phyloP scores from a whole-genome alignment of 1,284 basidiomycete genomes.

The Chalciporus sp. region DNA sequence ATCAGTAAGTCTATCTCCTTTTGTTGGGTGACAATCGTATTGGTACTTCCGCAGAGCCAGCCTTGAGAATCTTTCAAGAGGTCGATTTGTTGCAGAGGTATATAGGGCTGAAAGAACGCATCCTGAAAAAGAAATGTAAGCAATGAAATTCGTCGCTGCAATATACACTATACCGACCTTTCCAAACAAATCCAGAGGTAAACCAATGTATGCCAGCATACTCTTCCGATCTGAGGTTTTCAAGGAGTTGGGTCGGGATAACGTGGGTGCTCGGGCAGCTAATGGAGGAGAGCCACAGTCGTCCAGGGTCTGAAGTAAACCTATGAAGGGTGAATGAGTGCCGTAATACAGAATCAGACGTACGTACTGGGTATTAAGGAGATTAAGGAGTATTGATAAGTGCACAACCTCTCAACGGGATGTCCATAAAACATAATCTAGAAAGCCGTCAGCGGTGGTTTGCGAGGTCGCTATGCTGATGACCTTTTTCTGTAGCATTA shows the following conservation, averaged over 20 bases:
- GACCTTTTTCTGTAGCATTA: slow-evolving; percentile 91
- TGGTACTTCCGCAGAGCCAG: slow-evolving; percentile 94
- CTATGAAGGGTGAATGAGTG: slow-evolving; percentile 35
- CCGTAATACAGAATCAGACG: neutral
- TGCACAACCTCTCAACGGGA: slow-evolving; percentile 95
- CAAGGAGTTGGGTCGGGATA: slow-evolving; percentile 78
- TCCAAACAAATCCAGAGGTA: slow-evolving; percentile 88
- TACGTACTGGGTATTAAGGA: slow-evolving; percentile 76
- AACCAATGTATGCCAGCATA: slow-evolving; percentile 88
- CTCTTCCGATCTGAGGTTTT: slow-evolving; percentile 90
- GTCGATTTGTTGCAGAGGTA: slow-evolving; percentile 95
- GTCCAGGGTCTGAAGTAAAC: slow-evolving; percentile 84
- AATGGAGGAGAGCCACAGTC: slow-evolving; percentile 92
- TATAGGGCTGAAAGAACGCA: slow-evolving; percentile 97
- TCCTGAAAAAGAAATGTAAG: slow-evolving; percentile 48
- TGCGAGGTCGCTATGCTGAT: slow-evolving; percentile 10
- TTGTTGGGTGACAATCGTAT: slow-evolving; percentile 94
- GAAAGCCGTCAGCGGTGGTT: slow-evolving; percentile 6
- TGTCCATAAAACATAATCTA: slow-evolving; percentile 98
- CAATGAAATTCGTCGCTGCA: neutral
- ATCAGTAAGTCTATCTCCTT: slow-evolving; percentile 91
- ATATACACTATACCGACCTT: slow-evolving; percentile 47
- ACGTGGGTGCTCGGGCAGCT: slow-evolving; percentile 66
- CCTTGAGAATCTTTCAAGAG: slow-evolving; percentile 78
- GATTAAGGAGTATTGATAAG: slow-evolving; percentile 94